Conservation (phyloP, 129 eudicot species). For the Tanacetum coccineum region DNA sequence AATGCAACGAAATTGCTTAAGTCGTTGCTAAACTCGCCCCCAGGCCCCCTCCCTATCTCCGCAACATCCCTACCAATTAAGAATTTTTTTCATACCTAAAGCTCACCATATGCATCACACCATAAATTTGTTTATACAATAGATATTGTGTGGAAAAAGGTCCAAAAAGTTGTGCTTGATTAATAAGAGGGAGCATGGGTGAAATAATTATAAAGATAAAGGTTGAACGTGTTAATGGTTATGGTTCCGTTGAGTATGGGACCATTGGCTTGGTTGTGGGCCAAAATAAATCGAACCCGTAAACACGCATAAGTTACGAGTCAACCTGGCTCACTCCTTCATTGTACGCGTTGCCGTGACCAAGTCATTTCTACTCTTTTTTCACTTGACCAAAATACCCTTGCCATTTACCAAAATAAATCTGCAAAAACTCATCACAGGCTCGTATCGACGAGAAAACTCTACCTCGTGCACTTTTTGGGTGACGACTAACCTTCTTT, state of each 20-base stretch:
- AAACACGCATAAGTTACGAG: constrained; percentile 24
- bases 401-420: neutral
- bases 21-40: too few species aligned
- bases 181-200: neutral
- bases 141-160: neutral
- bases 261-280: constrained; percentile 9
- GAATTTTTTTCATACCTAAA: too few species aligned
- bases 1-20: too few species aligned
- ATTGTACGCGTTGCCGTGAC: constrained; percentile 32
- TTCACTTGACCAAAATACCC: constrained; percentile 28
- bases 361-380: constrained; percentile 7
- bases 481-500: too few species aligned
- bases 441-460: too few species aligned
- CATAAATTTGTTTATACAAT: neutral
- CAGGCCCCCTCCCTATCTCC: too few species aligned
- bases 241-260: constrained; percentile 35
- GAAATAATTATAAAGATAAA: neutral
- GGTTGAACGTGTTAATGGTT: constrained; percentile 1
- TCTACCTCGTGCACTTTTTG: too few species aligned
- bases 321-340: constrained; percentile 19
- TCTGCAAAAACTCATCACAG: too few species aligned
- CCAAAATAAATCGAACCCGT: constrained; percentile 16
- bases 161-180: constrained; percentile 7
- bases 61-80: too few species aligned
- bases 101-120: too few species aligned